Percentiles rank a stretch among this genome's conserved stretches.
Conservation (phyloP, 1,284 basidiomycete species). For the Cryptococcus hybrid region DNA sequence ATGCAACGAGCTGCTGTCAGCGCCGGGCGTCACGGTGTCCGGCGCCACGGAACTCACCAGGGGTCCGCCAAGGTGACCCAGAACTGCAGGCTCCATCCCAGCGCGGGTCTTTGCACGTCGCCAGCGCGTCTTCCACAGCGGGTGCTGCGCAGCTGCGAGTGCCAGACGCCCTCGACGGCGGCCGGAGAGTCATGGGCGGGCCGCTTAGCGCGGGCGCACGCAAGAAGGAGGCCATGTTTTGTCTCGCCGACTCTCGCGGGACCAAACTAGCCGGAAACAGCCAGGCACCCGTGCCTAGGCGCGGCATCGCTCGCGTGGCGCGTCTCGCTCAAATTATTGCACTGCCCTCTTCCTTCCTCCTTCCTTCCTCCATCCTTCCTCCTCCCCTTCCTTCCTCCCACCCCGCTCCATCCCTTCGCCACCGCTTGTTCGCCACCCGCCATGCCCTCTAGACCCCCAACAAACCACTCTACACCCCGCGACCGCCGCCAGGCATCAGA, state of each 20-base stretch:
- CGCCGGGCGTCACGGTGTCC: background rate
- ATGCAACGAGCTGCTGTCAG: background rate
- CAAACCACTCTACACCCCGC: background rate
- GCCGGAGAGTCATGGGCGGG: too few species aligned
- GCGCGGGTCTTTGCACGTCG: constrained; percentile 37
- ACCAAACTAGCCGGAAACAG: constrained; percentile 7
- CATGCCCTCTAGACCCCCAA: background rate
- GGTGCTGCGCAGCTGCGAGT: constrained; percentile 10
- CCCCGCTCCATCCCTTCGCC: background rate
- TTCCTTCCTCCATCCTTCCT: background rate
- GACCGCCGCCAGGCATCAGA: constrained; percentile 1
- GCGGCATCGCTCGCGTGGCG: too few species aligned
- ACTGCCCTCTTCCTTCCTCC: too few species aligned
- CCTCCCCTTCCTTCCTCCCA: background rate
- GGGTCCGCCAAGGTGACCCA: constrained; percentile 50
- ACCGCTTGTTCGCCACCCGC: background rate
- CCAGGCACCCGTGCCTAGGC: too few species aligned
- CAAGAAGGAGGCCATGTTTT: too few species aligned
- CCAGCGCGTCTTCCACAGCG: constrained; percentile 35
- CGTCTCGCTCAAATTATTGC: too few species aligned
- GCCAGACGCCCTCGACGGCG: too few species aligned
- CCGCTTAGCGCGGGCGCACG: too few species aligned
- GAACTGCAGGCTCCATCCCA: constrained; percentile 46
- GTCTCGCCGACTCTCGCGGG: too few species aligned
- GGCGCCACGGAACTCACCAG: constrained; percentile 22